Conservation (phyloP, 2,329 filamentous ascomycete species). For the Microcyclospora pomicola region DNA sequence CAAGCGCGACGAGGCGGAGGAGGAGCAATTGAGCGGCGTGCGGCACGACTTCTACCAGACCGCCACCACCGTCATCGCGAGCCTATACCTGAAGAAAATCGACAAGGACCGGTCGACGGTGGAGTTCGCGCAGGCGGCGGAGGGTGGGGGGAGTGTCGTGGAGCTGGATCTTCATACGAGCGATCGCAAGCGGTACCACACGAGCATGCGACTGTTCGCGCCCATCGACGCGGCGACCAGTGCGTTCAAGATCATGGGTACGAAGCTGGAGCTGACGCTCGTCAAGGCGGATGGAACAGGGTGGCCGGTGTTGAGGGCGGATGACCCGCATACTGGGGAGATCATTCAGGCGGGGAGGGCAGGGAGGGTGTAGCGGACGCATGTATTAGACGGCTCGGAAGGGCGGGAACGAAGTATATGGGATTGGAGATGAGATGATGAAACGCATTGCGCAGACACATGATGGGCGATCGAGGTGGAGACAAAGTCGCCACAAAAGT, state of each 20-base stretch:
- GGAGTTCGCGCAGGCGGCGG: constrained; percentile 43
- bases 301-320: constrained; percentile 74
- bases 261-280: constrained; percentile 73
- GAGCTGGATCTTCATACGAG: constrained; percentile 72
- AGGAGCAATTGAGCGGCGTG: constrained; percentile 67
- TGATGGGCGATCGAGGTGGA: no score
- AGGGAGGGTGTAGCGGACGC: constrained; percentile 32
- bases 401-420: no score
- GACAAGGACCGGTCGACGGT: constrained; percentile 66
- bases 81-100: constrained; percentile 95
- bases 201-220: constrained; percentile 61
- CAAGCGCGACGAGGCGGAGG: constrained; percentile 42
- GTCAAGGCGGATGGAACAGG: constrained; percentile 59
- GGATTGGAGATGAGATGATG: no score
- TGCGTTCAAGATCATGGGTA: constrained; percentile 68
- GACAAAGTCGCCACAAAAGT: no score
- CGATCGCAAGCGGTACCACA: constrained; percentile 70
- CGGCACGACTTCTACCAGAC: constrained; percentile 97
- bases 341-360: constrained; percentile 84
- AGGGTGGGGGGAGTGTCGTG: constrained; percentile 33
- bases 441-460: no score
- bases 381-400: no score
- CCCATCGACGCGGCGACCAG: constrained; percentile 62
- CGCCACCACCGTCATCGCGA: constrained; percentile 66
- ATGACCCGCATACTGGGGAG: constrained; percentile 59